A percentile compares a stretch with the other conserved stretches of the same genome.
phyloP scores from a whole-genome alignment of 441 rosid genomes.

The Pelargonium myrrhifolium region DNA sequence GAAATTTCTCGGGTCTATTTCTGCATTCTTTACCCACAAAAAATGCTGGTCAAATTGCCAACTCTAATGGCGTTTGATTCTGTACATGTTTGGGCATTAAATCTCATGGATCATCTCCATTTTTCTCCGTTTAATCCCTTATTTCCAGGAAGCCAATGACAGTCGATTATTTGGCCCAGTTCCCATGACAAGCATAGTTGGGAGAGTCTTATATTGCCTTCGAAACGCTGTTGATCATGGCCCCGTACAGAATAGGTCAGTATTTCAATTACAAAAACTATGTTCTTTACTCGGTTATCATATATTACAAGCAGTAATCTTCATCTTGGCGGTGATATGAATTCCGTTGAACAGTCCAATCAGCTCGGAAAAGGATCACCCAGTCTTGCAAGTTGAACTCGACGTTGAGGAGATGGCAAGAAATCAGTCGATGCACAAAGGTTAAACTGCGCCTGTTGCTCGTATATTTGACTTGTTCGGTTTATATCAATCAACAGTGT shows the following conservation, averaged over 20 bases:
- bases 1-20: too few relatives aligned
- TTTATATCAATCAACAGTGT: too few relatives aligned
- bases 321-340: neutral
- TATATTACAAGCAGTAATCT: neutral
- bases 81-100: too few relatives aligned
- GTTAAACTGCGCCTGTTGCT: too few relatives aligned
- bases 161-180: constrained; percentile 87
- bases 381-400: constrained; percentile 75
- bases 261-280: constrained; percentile 5
- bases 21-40: too few relatives aligned
- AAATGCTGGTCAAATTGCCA: too few relatives aligned
- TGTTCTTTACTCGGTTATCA: neutral
- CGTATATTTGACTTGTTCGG: too few relatives aligned
- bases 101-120: too few relatives aligned
- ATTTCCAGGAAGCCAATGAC: constrained; percentile 70
- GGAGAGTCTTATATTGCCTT: constrained; percentile 75
- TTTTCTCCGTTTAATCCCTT: neutral
- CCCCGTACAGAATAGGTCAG: constrained; percentile 78
- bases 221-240: constrained; percentile 86
- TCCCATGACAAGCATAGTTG: constrained; percentile 58
- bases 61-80: too few relatives aligned
- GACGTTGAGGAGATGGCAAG: constrained; percentile 81
- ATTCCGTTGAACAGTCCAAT: constrained; percentile 33
- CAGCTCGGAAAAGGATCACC: constrained; percentile 59
- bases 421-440: constrained; percentile 24